phyloP scores from a whole-genome alignment of 2,329 filamentous ascomycete genomes.

The Pseudonectria foliicola region DNA sequence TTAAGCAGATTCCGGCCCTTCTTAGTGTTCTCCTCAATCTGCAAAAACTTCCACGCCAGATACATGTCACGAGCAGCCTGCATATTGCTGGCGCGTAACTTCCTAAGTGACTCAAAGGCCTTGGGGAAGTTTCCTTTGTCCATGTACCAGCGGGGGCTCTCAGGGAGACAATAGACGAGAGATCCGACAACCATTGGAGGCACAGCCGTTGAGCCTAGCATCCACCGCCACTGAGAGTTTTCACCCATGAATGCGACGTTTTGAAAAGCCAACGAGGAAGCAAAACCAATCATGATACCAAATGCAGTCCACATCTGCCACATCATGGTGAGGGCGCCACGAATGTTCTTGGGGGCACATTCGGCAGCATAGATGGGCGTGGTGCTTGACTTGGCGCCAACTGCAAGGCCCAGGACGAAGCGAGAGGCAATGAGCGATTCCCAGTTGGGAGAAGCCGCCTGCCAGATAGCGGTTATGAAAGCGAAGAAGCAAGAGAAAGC shows the following conservation, averaged over 20 bases:
- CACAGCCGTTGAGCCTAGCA: conserved; percentile 51
- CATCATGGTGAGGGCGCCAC: conserved; percentile 71
- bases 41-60: conserved; percentile 35
- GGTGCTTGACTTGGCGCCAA: conserved; percentile 56
- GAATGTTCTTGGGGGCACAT: conserved; percentile 57
- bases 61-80: conserved; percentile 45
- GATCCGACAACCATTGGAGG: conserved; percentile 47
- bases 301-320: conserved; percentile 45
- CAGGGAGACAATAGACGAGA: conserved; percentile 56
- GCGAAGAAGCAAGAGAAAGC: conserved; percentile 52
- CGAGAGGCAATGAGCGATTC: conserved; percentile 54
- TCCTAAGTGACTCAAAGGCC: conserved; percentile 38
- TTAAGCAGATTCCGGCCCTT: conserved; percentile 17
- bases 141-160: conserved; percentile 43
- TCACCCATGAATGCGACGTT: conserved; percentile 39
- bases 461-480: conserved; percentile 38
- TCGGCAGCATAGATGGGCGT: conserved; percentile 69
- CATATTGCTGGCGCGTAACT: conserved; percentile 38
- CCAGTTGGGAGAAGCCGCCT: conserved; percentile 40
- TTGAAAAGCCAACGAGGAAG: conserved; percentile 44
- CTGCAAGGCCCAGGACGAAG: conserved; percentile 60
- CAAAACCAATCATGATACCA: conserved; percentile 40
- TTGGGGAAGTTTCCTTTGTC: conserved; percentile 36
- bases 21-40: conserved; percentile 20
- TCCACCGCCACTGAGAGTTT: conserved; percentile 46